Evolutionary conservation across 108 stramenopile species (phyloP).

Genomic region (Schizochytrium sp.): DNA sequence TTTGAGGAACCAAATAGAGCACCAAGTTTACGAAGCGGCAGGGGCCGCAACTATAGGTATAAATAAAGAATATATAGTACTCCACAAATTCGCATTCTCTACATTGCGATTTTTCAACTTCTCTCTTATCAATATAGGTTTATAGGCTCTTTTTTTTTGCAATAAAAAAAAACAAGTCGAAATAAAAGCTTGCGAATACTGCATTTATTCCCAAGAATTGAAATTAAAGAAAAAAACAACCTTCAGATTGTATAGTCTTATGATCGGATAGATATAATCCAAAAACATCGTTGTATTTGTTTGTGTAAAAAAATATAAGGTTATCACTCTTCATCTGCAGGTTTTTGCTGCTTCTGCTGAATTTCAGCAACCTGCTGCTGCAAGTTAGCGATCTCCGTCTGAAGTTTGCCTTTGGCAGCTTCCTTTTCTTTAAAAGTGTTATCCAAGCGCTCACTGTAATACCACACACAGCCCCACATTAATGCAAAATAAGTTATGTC

Average conservation of each 20-base stretch:
- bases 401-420: slow-evolving; percentile 4
- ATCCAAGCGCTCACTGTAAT: slow-evolving; percentile 25
- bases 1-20: no score
- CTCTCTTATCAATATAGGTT: not conserved
- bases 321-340: not conserved
- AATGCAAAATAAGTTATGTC: no score
- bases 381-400: not conserved
- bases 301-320: no score
- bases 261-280: not conserved
- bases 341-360: not conserved
- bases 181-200: not conserved
- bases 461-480: no score
- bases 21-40: no score
- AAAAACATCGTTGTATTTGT: not conserved
- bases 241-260: slow-evolving; percentile 5
- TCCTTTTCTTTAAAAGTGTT: slow-evolving; percentile 50
- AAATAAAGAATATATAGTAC: not conserved
- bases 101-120: not conserved
- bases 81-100: not conserved
- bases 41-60: no score
- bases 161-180: not conserved
- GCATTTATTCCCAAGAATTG: not conserved
- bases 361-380: not conserved
- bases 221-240: not conserved
- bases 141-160: not conserved